phyloP scores from a whole-genome alignment of 768 basidiomycete genomes.

The Leucocoprinus birnbaumii region DNA sequence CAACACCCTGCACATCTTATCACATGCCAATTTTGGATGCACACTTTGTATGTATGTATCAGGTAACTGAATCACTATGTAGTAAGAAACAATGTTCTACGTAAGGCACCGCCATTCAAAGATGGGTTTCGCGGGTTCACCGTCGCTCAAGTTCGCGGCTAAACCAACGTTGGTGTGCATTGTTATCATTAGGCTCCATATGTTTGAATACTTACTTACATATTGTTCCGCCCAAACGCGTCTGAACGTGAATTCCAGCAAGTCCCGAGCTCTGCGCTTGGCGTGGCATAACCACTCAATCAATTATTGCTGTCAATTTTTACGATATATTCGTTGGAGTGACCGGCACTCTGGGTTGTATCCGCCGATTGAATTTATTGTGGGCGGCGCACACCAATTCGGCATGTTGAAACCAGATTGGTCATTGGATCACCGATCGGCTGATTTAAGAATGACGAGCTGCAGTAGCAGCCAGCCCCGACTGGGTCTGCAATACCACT shows the following conservation, averaged over 20 bases:
- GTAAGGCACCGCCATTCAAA: too few relatives aligned
- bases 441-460: not conserved
- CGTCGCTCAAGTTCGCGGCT: too few relatives aligned
- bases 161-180: too few relatives aligned
- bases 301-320: too few relatives aligned
- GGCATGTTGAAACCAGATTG: not conserved
- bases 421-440: not conserved
- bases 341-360: not conserved
- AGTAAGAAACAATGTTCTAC: not conserved
- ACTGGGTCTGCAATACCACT: not conserved
- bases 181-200: too few relatives aligned
- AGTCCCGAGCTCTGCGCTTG: too few relatives aligned
- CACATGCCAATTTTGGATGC: not conserved
- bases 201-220: too few relatives aligned
- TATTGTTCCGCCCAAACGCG: too few relatives aligned
- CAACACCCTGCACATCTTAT: not conserved
- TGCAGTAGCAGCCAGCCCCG: not conserved
- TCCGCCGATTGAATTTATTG: constrained; percentile 1
- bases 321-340: too few relatives aligned
- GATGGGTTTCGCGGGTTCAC: too few relatives aligned
- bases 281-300: too few relatives aligned
- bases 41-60: not conserved
- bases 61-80: not conserved
- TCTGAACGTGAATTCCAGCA: too few relatives aligned
- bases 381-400: not conserved